Conservation (phyloP, 1,284 basidiomycete species). For the Moesziomyces sp. region DNA sequence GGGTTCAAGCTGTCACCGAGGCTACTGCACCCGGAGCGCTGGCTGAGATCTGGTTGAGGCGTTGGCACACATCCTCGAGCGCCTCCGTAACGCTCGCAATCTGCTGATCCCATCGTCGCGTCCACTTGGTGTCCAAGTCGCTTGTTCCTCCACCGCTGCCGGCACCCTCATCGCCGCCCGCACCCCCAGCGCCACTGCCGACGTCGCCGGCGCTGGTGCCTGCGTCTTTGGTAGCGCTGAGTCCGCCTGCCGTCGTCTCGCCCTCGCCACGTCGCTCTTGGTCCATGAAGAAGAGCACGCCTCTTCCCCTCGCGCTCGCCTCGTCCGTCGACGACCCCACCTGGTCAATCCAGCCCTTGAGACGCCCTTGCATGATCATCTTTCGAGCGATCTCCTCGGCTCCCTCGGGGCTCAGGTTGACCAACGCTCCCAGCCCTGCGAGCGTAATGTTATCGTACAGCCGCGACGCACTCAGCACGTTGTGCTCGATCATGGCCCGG, state of each 20-base stretch:
- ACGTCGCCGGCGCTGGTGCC: constrained; percentile 11
- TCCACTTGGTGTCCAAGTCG: constrained; percentile 42
- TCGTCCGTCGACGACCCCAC: constrained; percentile 70
- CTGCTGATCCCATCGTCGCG: constrained; percentile 50
- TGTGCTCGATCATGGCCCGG: constrained; percentile 97
- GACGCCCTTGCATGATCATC: constrained; percentile 94
- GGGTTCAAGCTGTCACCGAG: not conserved
- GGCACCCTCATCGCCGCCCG: constrained; percentile 8
- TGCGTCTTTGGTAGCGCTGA: constrained; percentile 29
- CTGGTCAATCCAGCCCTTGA: constrained; percentile 91
- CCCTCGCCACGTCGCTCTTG: constrained; percentile 36
- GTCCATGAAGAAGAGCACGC: constrained; percentile 90
- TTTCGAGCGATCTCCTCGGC: constrained; percentile 92
- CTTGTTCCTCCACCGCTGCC: constrained; percentile 13
- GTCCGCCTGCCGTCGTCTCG: constrained; percentile 44
- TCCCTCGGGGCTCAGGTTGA: constrained; percentile 71
- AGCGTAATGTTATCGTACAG: constrained; percentile 59
- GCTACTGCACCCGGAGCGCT: constrained; percentile 2
- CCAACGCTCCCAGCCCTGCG: constrained; percentile 50
- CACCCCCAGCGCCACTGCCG: constrained; percentile 6
- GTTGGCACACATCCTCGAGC: constrained; percentile 50
- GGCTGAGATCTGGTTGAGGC: constrained; percentile 32
- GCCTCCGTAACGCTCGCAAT: constrained; percentile 44
- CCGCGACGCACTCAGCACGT: constrained; percentile 91
- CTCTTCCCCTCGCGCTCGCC: constrained; percentile 59